Evolutionary conservation across 176 grass and related monocot species (phyloP).

Genomic region (Alloteropsis semialata): DNA sequence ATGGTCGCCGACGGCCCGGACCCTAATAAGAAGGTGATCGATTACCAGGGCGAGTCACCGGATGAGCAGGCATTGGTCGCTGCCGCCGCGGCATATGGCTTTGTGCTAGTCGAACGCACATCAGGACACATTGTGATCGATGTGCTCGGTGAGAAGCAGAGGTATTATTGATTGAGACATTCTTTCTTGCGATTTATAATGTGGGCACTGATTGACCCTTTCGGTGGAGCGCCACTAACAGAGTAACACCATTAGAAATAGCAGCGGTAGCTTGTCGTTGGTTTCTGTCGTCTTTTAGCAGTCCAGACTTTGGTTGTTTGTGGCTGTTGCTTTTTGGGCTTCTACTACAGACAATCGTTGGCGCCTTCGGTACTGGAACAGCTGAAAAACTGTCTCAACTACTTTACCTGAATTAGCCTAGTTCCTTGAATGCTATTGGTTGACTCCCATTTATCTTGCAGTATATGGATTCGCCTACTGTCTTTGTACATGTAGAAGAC

Average conservation of each 20-base stretch:
- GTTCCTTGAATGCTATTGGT: neutral
- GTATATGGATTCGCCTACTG: neutral
- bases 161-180: slow-evolving; percentile 59
- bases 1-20: slow-evolving; percentile 37
- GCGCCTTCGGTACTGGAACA: slow-evolving; percentile 1
- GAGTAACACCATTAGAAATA: slow-evolving; percentile 15
- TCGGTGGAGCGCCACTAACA: neutral
- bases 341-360: neutral
- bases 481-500: neutral
- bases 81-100: slow-evolving; percentile 82
- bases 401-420: slow-evolving; percentile 17
- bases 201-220: neutral
- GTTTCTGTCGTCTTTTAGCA: slow-evolving; percentile 14
- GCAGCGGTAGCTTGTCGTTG: neutral
- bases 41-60: slow-evolving; percentile 94
- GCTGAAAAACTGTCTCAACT: slow-evolving; percentile 7
- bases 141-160: slow-evolving; percentile 74
- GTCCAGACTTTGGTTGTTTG: slow-evolving; percentile 23
- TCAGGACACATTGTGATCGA: slow-evolving; percentile 82
- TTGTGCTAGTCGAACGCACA: slow-evolving; percentile 78
- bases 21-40: slow-evolving; percentile 51
- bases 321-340: slow-evolving; percentile 18
- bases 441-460: neutral
- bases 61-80: slow-evolving; percentile 91
- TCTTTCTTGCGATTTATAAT: slow-evolving; percentile 4